Base-by-base conservation (phyloP, 2,329 filamentous ascomycete genomes). In the Colletotrichum australisinense region DNA sequence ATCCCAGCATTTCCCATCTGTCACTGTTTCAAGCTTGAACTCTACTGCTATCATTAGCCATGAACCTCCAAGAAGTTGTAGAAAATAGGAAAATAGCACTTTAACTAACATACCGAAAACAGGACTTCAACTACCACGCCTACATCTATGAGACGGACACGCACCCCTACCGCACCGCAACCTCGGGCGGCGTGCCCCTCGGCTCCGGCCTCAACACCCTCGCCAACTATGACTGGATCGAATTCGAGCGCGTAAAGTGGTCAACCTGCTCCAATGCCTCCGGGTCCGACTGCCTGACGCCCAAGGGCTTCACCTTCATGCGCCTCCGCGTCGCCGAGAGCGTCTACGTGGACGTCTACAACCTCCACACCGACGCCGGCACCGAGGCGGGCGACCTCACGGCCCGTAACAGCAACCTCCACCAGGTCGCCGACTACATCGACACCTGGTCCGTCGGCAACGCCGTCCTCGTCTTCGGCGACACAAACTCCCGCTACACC, bases 271-370 rank as follows among this genome's bases (percentile, higher is more conserved):
- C 88, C 71, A 80, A 89, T 77, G 86, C 86, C 46, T 89, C 88
- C 0, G 86, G 85, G 0, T 77, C 80, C 1, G 92, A 93, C 79
- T 93, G 92, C 78, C 82, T 93, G 74, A 93, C 91, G 0, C 92
- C 91, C 26, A 93, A 93, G 80, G 92, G 92, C 16, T 93, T 93
- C 80, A 93, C 91, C 1, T 90, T 90, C 60, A 92, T 93, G 90
- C 87, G 90, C 14, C 80, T 88, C 53, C 81, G 84, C 24, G 76
- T 92, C 16, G 85, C 84, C 9, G 83, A 85, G 46, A 87, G 87
- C 19, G 86, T 90, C 8, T 91, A 88, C 73, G 80, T 92, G 28
- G 91, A 93, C 78, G 83, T 89, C 8, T 93, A 93, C 83, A 93
- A 93, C 78, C 77, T 93, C 7, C 92, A 93, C 79, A 83, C 91